Conservation (phyloP, 768 basidiomycete species). For the Rhizopogon rudus region DNA sequence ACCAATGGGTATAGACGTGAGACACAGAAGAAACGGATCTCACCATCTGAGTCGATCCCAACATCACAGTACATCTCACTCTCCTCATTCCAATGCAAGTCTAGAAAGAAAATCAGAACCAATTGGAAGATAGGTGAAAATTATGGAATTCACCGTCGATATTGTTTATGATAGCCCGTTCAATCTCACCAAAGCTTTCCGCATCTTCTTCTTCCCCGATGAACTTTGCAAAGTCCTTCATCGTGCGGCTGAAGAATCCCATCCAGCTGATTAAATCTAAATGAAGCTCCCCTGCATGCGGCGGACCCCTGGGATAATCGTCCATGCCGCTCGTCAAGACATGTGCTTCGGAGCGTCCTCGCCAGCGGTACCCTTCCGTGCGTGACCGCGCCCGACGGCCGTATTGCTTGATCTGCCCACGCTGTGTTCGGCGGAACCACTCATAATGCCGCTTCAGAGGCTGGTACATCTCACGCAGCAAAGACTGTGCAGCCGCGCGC, state of each 20-base stretch:
- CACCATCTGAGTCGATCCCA: conserved; percentile 80
- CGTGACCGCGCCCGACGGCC: conserved; percentile 78
- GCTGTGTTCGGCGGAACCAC: conserved; percentile 94
- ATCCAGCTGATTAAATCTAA: conserved; percentile 95
- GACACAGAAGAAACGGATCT: conserved; percentile 7
- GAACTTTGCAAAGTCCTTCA: conserved; percentile 86
- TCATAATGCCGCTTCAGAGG: conserved; percentile 89
- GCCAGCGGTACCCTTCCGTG: conserved; percentile 91
- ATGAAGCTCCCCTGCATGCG: conserved; percentile 90
- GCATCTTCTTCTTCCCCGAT: conserved; percentile 84
- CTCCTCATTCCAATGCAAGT: conserved; percentile 91
- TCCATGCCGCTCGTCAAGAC: conserved; percentile 95
- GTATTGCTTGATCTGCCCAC: conserved; percentile 92
- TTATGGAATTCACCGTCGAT: conserved; percentile 61
- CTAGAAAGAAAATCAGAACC: conserved; percentile 31
- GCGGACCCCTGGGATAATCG: conserved; percentile 89
- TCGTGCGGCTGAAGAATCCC: conserved; percentile 92
- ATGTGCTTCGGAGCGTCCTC: conserved; percentile 80
- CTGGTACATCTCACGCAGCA: conserved; percentile 71
- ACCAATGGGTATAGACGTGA: no score
- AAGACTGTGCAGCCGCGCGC: neutral
- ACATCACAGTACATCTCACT: conserved; percentile 92
- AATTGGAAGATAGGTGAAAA: conserved; percentile 1
- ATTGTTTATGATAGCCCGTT: conserved; percentile 77
- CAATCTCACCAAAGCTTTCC: conserved; percentile 69